A percentile compares a stretch with the other conserved stretches of the same genome.
These are phyloP conservation scores for Rhododendron simsii DNA, from an alignment of 148 eudicot species.

Conservation along the genomic window DNA sequence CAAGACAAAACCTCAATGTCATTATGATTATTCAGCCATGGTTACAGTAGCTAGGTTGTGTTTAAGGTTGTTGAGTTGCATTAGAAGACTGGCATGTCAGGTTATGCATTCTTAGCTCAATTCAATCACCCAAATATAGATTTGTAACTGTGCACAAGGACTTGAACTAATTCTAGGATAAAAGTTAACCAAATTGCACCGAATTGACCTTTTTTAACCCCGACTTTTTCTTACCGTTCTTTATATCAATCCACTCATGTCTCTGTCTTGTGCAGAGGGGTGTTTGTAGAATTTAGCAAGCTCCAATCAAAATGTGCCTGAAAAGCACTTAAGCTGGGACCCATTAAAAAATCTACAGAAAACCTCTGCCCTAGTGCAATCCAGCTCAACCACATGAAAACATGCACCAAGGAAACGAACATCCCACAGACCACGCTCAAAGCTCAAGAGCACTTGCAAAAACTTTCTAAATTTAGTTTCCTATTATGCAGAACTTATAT, in stretches of 20 bases:
- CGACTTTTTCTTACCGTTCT: not conserved
- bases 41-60: not conserved
- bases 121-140: not conserved
- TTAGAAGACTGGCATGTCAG: not conserved
- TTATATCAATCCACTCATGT: not conserved
- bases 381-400: not conserved
- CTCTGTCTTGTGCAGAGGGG: not conserved
- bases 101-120: not conserved
- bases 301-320: not conserved
- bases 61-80: not conserved
- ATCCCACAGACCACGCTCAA: not conserved
- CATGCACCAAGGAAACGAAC: not conserved
- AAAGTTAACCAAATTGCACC: not conserved
- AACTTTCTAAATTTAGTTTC: not conserved
- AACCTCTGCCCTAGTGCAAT: not conserved
- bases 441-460: not conserved
- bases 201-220: not conserved
- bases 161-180: not conserved
- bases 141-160: not conserved
- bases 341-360: not conserved
- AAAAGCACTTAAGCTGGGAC: not conserved
- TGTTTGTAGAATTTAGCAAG: not conserved
- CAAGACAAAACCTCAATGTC: not conserved
- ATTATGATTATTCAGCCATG: not conserved
- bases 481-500: not conserved